A percentile compares a stretch with the other conserved stretches of the same genome.
These are phyloP conservation scores for Epichloe sp. DNA, from an alignment of 2,329 filamentous ascomycete genomes.

Conservation along the genomic window DNA sequence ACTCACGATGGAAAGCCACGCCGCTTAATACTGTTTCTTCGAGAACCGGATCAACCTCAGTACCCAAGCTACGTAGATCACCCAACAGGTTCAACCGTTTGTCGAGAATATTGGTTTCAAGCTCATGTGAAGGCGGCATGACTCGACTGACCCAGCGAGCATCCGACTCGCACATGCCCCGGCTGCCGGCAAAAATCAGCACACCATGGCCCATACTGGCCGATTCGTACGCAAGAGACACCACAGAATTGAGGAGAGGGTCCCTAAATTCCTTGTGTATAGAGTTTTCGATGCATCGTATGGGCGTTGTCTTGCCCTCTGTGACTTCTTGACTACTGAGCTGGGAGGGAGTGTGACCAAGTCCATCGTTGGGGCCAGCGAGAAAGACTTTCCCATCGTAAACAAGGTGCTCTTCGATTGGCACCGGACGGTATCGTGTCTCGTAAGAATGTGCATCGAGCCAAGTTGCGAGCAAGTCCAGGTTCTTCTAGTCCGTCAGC, in stretches of 20 bases:
- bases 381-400: conserved; percentile 57
- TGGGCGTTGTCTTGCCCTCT: conserved; percentile 24
- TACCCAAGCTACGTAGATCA: conserved; percentile 51
- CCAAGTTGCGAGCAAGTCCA: conserved; percentile 55
- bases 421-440: conserved; percentile 61
- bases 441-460: conserved; percentile 58
- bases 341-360: conserved; percentile 45
- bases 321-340: conserved; percentile 24
- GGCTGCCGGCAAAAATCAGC: conserved; percentile 61
- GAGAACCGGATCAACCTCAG: conserved; percentile 52
- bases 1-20: conserved; percentile 61
- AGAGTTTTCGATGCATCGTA: conserved; percentile 41
- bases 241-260: conserved; percentile 54
- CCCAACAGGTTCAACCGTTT: conserved; percentile 50
- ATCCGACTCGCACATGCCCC: conserved; percentile 52
- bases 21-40: conserved; percentile 51
- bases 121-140: conserved; percentile 38
- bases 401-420: conserved; percentile 62
- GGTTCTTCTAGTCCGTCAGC: conserved; percentile 38
- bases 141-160: conserved; percentile 55
- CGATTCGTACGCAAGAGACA: conserved; percentile 57
- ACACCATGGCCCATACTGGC: conserved; percentile 55
- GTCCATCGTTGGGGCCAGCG: conserved; percentile 38
- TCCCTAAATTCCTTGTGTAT: conserved; percentile 48
- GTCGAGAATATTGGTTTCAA: conserved; percentile 36